Conservation (phyloP, 257 asterid genomes). For the Gentiana dahurica region DNA sequence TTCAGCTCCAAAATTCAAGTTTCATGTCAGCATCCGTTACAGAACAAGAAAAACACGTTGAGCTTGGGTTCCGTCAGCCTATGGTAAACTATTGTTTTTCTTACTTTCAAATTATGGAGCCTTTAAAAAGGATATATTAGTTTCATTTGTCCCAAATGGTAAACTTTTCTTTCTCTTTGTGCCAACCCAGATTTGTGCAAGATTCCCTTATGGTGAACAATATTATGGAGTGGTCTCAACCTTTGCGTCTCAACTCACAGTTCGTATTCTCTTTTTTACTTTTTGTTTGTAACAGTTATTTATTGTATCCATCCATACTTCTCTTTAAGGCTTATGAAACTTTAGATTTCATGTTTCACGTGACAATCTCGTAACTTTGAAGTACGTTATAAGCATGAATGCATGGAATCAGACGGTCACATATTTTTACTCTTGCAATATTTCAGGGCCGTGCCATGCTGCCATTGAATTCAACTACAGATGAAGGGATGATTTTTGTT, state of each 20-base stretch:
- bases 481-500: slow-evolving; percentile 56
- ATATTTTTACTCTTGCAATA: not conserved
- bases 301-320: not conserved
- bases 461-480: slow-evolving; percentile 43
- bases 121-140: not conserved
- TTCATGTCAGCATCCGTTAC: slow-evolving; percentile 6
- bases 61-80: slow-evolving; percentile 16
- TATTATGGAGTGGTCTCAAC: slow-evolving; percentile 33
- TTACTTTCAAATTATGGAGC: not conserved
- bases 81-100: slow-evolving; percentile 6
- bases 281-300: not conserved
- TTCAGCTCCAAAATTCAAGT: slow-evolving; percentile 11
- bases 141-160: not conserved
- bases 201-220: slow-evolving; percentile 47
- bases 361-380: no score
- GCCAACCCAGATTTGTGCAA: slow-evolving; percentile 34
- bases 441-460: slow-evolving; percentile 69
- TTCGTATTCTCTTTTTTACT: slow-evolving; percentile 8
- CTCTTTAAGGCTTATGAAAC: not conserved
- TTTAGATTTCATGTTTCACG: not conserved
- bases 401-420: not conserved
- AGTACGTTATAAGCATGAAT: not conserved
- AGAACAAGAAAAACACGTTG: slow-evolving; percentile 11
- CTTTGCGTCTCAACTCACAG: slow-evolving; percentile 38
- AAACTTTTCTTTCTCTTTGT: slow-evolving; percentile 1